These are phyloP conservation scores for Yarrowia alimentaria DNA, from an alignment of 805 yeast species.

Conservation along the genomic window DNA sequence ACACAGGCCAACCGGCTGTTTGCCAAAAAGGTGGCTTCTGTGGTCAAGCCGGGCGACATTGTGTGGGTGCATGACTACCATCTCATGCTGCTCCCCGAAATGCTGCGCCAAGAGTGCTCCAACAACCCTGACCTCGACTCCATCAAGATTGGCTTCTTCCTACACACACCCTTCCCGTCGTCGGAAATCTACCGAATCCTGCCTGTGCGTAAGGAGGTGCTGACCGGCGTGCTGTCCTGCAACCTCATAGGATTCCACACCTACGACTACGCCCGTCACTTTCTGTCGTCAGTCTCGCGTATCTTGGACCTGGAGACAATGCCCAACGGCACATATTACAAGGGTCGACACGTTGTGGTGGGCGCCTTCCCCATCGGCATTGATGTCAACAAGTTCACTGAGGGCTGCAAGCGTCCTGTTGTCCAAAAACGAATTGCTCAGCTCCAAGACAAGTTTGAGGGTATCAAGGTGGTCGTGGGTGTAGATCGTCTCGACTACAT, in stretches of 20 bases:
- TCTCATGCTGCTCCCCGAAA: slow-evolving; percentile 87
- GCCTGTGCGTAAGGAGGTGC: slow-evolving; percentile 91
- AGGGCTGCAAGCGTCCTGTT: slow-evolving; percentile 62
- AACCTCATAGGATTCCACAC: slow-evolving; percentile 97
- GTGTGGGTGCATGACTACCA: slow-evolving; percentile 99
- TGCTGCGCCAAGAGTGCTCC: slow-evolving; percentile 63
- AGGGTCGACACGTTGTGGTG: slow-evolving; percentile 73
- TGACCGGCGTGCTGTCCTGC: slow-evolving; percentile 89
- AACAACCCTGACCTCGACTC: slow-evolving; percentile 44
- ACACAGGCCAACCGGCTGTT: slow-evolving; percentile 85
- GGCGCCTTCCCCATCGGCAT: slow-evolving; percentile 99
- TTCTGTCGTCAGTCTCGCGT: slow-evolving; percentile 82
- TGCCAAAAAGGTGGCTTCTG: slow-evolving; percentile 67
- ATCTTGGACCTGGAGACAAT: slow-evolving; percentile 77
- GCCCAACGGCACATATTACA: slow-evolving; percentile 85
- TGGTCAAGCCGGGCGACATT: slow-evolving; percentile 76
- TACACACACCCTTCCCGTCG: slow-evolving; percentile 98
- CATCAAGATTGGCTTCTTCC: slow-evolving; percentile 83
- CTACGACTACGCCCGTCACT: slow-evolving; percentile 97
- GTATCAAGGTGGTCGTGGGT: slow-evolving; percentile 86
- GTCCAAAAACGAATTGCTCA: slow-evolving; percentile 67
- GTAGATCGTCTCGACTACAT: slow-evolving; percentile 95
- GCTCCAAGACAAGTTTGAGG: slow-evolving; percentile 65
- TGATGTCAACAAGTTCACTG: slow-evolving; percentile 86
- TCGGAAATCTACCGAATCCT: slow-evolving; percentile 92